Base-by-base conservation (phyloP, 805 yeast genomes). In the Kodamaea kakaduensis region DNA sequence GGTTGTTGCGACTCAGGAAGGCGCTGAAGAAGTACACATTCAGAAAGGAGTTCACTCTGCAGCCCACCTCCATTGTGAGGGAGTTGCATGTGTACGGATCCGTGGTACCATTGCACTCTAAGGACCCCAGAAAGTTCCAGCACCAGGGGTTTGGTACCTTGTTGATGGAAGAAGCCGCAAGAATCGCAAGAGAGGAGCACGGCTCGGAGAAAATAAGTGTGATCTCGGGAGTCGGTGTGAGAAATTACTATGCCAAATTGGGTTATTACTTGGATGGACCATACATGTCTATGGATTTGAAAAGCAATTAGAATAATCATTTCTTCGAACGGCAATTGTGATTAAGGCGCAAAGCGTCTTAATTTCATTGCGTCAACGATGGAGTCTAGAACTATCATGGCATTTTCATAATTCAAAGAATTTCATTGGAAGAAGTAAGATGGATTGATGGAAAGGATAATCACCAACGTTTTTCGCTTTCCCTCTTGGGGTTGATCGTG, bases 91-190 rank as follows among this genome's bases (percentile, higher is more conserved):
- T 93, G 19, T 93, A 93, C 53, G 98, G 98, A 9, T 84, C 95
- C 3, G 98, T 89, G 13, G 98, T 93, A 14, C 97, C 98, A 3
- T 64, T 93, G 39, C 98, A 93, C 58, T 84, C 94, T 3, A 75
- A 97, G 47, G 98, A 93, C 61, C 98, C 98, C 30, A 75, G 96
- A 53, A 93, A 93, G 61, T 93, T 93, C 69, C 98, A 93, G 66
- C 98, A 93, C 67, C 98, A 93, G 69, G 98, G 98, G 14, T 93
- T 90, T 58, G 98, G 98, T 44, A 90, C 98, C 5, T 69, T 93
- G 51, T 64, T 93, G 34, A 93, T 93, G 98, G 97, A 93, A 61
- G 98, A 93, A 61, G 98, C 98, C 3, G 97, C 87, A 51, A 75
- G 96, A 46, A 93, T 93, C 41, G 93, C 98, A 1, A 73, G 79